These are phyloP conservation scores for Xenosphaeropsis pyriputrescens DNA, from an alignment of 2,329 filamentous ascomycete genomes.

Conservation along the genomic window DNA sequence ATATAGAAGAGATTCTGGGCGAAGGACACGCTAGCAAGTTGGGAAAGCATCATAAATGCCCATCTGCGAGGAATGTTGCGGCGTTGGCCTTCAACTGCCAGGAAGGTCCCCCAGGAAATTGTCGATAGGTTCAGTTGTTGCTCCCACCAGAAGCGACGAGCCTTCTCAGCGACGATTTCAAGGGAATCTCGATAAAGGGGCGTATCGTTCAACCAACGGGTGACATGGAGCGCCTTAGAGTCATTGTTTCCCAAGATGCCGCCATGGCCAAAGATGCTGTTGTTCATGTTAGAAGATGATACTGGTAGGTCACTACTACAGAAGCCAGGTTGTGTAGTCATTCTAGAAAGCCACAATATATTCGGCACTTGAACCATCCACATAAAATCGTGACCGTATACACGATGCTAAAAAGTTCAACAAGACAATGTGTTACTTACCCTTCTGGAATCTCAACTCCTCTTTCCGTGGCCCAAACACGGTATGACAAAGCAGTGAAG, in stretches of 20 bases:
- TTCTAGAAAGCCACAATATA: no score
- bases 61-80: constrained; percentile 38
- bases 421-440: constrained; percentile 13
- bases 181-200: constrained; percentile 20
- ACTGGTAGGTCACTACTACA: neutral
- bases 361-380: no score
- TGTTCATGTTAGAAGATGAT: constrained; percentile 6
- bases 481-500: constrained; percentile 31
- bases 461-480: constrained; percentile 29
- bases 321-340: no score
- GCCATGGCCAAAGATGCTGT: constrained; percentile 16
- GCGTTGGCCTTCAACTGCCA: constrained; percentile 42
- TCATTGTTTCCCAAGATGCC: constrained; percentile 14
- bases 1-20: constrained; percentile 50
- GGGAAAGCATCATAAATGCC: constrained; percentile 41
- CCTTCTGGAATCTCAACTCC: constrained; percentile 22
- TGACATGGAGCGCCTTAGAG: constrained; percentile 14
- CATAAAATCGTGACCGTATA: no score
- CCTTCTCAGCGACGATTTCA: constrained; percentile 36
- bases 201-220: constrained; percentile 15
- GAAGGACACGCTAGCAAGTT: constrained; percentile 43
- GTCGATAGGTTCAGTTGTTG: constrained; percentile 41
- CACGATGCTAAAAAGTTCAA: neutral
- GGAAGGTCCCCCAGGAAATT: constrained; percentile 38
- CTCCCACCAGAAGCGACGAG: constrained; percentile 45